Percentiles rank a stretch among this genome's conserved stretches.
Conservation (phyloP, 2,329 filamentous ascomycete species). For the Thermothelomyces thermophilus region DNA sequence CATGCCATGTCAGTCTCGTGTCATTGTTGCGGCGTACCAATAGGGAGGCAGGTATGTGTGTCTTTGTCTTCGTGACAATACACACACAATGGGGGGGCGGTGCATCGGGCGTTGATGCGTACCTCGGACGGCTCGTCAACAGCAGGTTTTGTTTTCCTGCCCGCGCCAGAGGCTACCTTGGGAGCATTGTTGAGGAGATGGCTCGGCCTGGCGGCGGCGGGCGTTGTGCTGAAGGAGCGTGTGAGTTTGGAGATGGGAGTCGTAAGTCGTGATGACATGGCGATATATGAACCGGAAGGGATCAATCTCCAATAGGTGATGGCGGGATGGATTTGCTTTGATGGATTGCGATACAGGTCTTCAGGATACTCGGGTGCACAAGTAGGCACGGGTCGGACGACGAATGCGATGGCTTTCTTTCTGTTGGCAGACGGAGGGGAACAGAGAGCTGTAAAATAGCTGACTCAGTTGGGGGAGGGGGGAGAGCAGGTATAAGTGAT, state of each 20-base stretch:
- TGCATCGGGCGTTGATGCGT: constrained; percentile 21
- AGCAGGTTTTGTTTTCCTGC: constrained; percentile 35
- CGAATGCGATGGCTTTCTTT: not conserved
- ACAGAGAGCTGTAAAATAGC: not conserved
- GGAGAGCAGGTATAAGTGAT: constrained; percentile 19
- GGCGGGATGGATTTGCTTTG: not conserved
- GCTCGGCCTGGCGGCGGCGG: constrained; percentile 31
- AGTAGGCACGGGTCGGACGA: not conserved
- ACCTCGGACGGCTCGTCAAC: constrained; percentile 40
- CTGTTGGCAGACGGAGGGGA: constrained; percentile 11
- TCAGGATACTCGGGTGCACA: not conserved
- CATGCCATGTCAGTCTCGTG: not conserved
- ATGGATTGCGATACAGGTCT: not conserved
- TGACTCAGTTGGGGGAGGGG: constrained; percentile 7
- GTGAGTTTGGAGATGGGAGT: constrained; percentile 44
- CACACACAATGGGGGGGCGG: too few relatives aligned
- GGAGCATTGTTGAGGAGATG: constrained; percentile 32
- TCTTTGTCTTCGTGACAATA: not conserved
- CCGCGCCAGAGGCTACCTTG: constrained; percentile 34
- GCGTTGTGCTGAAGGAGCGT: constrained; percentile 40
- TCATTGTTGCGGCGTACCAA: not conserved
- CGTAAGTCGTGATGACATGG: constrained; percentile 44
- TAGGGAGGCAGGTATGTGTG: not conserved
- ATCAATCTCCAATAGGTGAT: not conserved
- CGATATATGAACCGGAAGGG: not conserved